Conservation (phyloP, 2,329 filamentous ascomycete species). For the Hypoxylon sp. region DNA sequence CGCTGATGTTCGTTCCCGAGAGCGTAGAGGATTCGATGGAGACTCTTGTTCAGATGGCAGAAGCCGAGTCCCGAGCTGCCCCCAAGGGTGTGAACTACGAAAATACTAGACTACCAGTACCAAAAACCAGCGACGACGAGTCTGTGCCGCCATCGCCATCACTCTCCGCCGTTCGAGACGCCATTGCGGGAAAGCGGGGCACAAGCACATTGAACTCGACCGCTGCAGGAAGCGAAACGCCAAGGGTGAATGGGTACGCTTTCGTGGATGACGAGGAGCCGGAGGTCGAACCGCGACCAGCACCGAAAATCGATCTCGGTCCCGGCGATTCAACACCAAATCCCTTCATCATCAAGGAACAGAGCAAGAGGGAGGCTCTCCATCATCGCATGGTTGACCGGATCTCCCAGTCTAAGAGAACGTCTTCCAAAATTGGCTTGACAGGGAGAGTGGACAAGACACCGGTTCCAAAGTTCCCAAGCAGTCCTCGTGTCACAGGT, state of each 20-base stretch:
- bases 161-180: conserved; percentile 84
- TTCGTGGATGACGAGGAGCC: conserved; percentile 88
- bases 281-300: conserved; percentile 57
- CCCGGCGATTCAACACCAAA: conserved; percentile 74
- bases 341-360: conserved; percentile 83
- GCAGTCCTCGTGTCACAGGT: conserved; percentile 68
- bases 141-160: conserved; percentile 79
- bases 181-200: conserved; percentile 79
- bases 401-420: conserved; percentile 77
- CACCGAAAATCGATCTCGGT: conserved; percentile 67
- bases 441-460: conserved; percentile 69
- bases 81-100: conserved; percentile 83
- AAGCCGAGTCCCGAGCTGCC: conserved; percentile 76
- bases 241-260: conserved; percentile 90
- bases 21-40: conserved; percentile 68
- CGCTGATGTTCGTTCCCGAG: conserved; percentile 86
- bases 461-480: conserved; percentile 77
- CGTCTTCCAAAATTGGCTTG: conserved; percentile 68
- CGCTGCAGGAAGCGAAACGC: conserved; percentile 78
- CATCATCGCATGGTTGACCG: conserved; percentile 89
- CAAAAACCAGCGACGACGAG: conserved; percentile 54
- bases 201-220: conserved; percentile 71
- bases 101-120: conserved; percentile 81
- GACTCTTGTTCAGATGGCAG: conserved; percentile 75
- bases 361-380: conserved; percentile 80